Evolutionary conservation across 2,329 filamentous ascomycete genomes (phyloP), one percentile per base, ranked within the genome.

Genomic region (Pestalotiopsis sp.): DNA sequence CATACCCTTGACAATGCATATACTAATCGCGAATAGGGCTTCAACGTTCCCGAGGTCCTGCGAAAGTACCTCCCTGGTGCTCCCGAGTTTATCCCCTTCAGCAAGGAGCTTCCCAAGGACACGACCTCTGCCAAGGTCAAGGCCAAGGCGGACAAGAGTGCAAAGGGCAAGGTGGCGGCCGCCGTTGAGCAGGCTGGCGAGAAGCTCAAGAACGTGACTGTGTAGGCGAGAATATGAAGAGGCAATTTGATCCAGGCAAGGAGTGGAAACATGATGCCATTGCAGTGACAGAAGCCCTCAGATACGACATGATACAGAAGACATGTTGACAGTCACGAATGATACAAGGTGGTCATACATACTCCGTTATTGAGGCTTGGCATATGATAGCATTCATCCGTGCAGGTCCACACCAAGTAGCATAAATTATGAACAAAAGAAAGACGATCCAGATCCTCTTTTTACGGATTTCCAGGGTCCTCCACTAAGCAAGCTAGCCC

Each of bases 61-160:
- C 89, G 93, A 73, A 95, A 94, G 81, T 98, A 97, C 79, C 91
- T 98, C 64, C 94, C 94, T 1, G 95, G 94, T 40, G 86, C 93
- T 55, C 94, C 94, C 1, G 94, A 95, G 63, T 97, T 98, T 81
- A 86, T 99, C 70, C 92, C 93, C 1, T 99, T 92, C 77, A 89
- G 90, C 66, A 96, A 94, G 82, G 95, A 97, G 73, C 84, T 95
- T 48, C 90, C 92, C 11, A 94, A 95, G 81, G 90, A 94, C 73
- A 85, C 86, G 11, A 91, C 88, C 52, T 89, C 87, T 55, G 80
- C 84, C 71, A 90, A 89, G 79, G 79, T 75, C 7, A 82, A 82
- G 75, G 77, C 75, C 80, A 79, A 73, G 67, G 71, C 70, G 35
- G 71, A 73, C 14, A 74, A 73, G 69, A 69, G 69, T 6, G 71